A percentile compares a stretch with the other conserved stretches of the same genome.
phyloP scores from a whole-genome alignment of 164 flowering plant genomes.

The Kingdonia uniflora region DNA sequence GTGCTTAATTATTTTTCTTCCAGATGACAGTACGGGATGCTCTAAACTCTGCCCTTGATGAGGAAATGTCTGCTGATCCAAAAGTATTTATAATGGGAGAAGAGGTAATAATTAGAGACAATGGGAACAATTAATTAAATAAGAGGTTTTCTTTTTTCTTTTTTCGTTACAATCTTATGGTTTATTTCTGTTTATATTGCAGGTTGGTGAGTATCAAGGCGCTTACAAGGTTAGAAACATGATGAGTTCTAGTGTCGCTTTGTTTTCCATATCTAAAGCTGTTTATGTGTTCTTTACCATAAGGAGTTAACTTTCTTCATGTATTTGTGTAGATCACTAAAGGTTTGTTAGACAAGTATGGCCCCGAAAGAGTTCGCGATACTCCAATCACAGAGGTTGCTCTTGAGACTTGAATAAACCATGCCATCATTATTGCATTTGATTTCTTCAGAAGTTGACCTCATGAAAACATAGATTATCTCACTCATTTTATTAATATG shows the following conservation, averaged over 20 bases:
- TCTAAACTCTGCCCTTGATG: constrained; percentile 54
- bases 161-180: not conserved
- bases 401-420: not conserved
- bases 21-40: constrained; percentile 62
- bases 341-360: constrained; percentile 89
- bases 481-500: constrained; percentile 1
- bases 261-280: not conserved
- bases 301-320: not conserved
- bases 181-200: constrained; percentile 13
- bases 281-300: not conserved
- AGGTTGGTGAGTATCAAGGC: constrained; percentile 99
- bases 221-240: constrained; percentile 83
- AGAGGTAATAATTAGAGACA: constrained; percentile 17
- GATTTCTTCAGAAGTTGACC: too few relatives aligned
- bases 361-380: constrained; percentile 92
- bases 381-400: constrained; percentile 96
- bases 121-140: not conserved
- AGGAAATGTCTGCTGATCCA: constrained; percentile 63
- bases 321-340: constrained; percentile 47
- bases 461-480: not conserved
- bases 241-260: not conserved
- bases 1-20: not conserved
- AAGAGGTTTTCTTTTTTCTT: not conserved
- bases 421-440: too few relatives aligned
- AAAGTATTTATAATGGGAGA: constrained; percentile 70